Base-by-base conservation (phyloP, 768 basidiomycete species). In the Amanita jacksonii region DNA sequence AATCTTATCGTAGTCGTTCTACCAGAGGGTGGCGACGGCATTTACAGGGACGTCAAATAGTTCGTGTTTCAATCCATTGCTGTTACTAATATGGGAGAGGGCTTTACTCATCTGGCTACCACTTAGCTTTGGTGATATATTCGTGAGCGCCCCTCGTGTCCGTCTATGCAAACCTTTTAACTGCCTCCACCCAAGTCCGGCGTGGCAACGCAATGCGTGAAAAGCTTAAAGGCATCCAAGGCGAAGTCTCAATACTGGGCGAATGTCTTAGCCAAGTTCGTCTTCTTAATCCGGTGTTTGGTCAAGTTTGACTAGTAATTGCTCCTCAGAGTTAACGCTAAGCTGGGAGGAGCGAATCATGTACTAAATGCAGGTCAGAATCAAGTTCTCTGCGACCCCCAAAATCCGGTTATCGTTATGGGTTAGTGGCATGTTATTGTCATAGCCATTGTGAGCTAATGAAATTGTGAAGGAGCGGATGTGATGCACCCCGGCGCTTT, bases 401-500 rank as follows among this genome's bases (percentile, higher is more conserved):
- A 69, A 27, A 74, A 80, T 49, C 85, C 85, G 0, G 84, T 85
- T 0, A 76, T 90, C 13, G 74, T 89, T 20, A 77, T 89, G 70
- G 86, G 85, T 72, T 65, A 51, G 64, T 45, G n/a, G 16, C 7
- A 31, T 37, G 52, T 8, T 8, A 3, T 1, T 39, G 43, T 46
- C 8, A 33, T 4, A 30, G 1, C 7, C 5, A 2, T 35, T 10
- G n/a, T 48, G 27, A 51, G 35, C 28, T 40, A 33, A 3, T 23
- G 6, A n/a, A 19, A 32, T 44, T 36, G 25, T 22, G 28, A 49
- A 82, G 79, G 82, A 42, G 85, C 85, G 6, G 85, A 87, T 57
- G 81, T 83, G n/a, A 81, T 83, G 15, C 86, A 89, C 52, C 86
- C 85, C 1, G 74, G 81, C 2, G 85, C 86, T 5, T 71, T 79